Evolutionary conservation across 2,329 filamentous ascomycete species (phyloP), one percentile per base, ranked within the genome.

Genomic region (Diaporthe vaccinii): DNA sequence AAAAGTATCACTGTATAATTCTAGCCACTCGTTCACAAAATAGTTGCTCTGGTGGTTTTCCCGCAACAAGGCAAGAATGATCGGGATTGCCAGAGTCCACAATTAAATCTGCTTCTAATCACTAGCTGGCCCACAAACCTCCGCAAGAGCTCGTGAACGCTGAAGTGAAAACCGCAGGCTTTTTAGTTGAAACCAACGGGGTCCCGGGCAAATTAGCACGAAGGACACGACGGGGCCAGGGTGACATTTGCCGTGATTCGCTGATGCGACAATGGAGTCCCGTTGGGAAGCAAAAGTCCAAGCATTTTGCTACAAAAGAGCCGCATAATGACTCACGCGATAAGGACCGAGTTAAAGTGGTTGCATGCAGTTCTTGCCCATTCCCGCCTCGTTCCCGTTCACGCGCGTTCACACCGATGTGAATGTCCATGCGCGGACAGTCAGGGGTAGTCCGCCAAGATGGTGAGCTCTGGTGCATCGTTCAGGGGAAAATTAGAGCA

Each of bases 1-100:
- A 76, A 75, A 46, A 74, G 78, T 77, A 79, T 73, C 49, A 76
- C 71, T 55, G 49, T 79, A 78, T 46, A 41, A n/a, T 79, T 78
- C 77, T 76, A 55, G 65, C 76, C 79, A 57, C 73, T 79, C 79
- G 44, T 75, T 79, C 9, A 72, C 31, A 53, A 14, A 25, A 69
- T 25, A 31, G 22, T 76, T 73, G 75, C 68, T 73, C 68, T 51
- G 36, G 39, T 59, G 22, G 4, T 22, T 58, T 15, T 53, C 34
- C 28, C 51, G 25, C n/a, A 41, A 55, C 25, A 49, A 51, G 34
- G 53, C 25, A 28, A 51, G 49, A 20, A 44, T 17, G 4, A 17
- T 39, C 8, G 41, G 46, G 65, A 31, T 9, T 71, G 72, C 53
- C 51, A 68, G 72, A 31, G 72, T 44, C 36, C 15, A 55, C 15